A percentile compares a stretch with the other conserved stretches of the same genome.
phyloP scores from a whole-genome alignment of 495 filamentous ascomycete genomes.

The Massariosphaeria phaeospora region DNA sequence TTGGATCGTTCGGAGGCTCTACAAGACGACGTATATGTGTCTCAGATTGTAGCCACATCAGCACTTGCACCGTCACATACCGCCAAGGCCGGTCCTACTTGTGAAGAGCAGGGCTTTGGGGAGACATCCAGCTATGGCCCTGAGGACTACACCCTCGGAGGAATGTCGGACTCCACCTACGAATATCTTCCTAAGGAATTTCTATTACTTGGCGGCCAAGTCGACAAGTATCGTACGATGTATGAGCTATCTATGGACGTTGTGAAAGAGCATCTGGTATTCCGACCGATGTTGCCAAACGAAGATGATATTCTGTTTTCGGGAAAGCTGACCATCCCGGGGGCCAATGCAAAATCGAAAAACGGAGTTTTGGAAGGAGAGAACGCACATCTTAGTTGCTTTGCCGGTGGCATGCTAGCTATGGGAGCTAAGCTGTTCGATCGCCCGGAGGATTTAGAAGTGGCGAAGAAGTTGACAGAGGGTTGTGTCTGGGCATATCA shows the following conservation, averaged over 20 bases:
- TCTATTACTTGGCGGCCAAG: slow-evolving; percentile 73
- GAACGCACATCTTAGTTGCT: slow-evolving; percentile 77
- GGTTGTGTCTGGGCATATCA: slow-evolving; percentile 95
- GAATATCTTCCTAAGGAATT: slow-evolving; percentile 91
- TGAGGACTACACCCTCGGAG: slow-evolving; percentile 70
- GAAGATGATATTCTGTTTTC: slow-evolving; percentile 72
- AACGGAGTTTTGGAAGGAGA: slow-evolving; percentile 51
- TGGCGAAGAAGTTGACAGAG: slow-evolving; percentile 77
- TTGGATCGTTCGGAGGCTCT: slow-evolving; percentile 8
- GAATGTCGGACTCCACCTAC: slow-evolving; percentile 83
- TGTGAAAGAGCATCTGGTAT: slow-evolving; percentile 72
- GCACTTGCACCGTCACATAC: slow-evolving; percentile 2
- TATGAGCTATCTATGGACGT: slow-evolving; percentile 68
- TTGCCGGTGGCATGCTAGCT: slow-evolving; percentile 89
- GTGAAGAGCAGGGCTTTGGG: slow-evolving; percentile 37
- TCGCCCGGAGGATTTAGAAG: slow-evolving; percentile 70
- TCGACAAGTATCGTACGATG: slow-evolving; percentile 75
- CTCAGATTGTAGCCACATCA: not conserved
- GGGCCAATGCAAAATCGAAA: slow-evolving; percentile 38
- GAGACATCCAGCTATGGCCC: slow-evolving; percentile 15
- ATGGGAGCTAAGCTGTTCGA: slow-evolving; percentile 84
- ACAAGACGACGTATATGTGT: not conserved
- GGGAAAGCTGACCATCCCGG: slow-evolving; percentile 49
- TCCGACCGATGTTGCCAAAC: slow-evolving; percentile 74
- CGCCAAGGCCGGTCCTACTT: slow-evolving; percentile 26